Conservation (phyloP, 2,329 filamentous ascomycete species). For the Sporothrix variecibatus region DNA sequence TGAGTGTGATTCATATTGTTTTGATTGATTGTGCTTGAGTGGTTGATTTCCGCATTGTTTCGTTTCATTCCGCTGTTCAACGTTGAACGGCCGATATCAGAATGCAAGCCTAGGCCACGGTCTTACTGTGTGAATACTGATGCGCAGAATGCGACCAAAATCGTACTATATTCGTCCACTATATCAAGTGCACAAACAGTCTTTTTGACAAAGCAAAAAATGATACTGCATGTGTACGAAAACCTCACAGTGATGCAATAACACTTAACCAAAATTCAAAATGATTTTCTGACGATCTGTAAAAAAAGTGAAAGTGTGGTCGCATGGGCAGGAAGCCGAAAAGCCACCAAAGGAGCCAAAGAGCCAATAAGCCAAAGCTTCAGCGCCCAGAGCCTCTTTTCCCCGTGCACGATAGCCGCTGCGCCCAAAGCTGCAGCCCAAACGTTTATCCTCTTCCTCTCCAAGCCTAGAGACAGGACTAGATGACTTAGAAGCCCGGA, state of each 20-base stretch:
- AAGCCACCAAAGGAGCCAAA: not conserved
- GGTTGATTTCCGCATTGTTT: not conserved
- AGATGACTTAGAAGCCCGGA: not conserved
- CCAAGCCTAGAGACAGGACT: not conserved
- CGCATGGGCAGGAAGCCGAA: not conserved
- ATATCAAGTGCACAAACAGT: not conserved
- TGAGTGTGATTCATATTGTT: not conserved
- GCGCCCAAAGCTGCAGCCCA: not conserved
- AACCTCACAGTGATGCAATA: not conserved
- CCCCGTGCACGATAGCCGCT: not conserved
- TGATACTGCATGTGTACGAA: not conserved
- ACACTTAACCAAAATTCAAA: not conserved
- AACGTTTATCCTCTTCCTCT: not conserved
- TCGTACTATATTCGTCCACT: slow-evolving; percentile 3
- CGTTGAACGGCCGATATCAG: not conserved
- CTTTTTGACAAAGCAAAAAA: not conserved
- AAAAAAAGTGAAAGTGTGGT: not conserved
- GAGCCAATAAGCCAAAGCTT: slow-evolving; percentile 1
- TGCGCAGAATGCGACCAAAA: not conserved
- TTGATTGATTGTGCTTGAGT: not conserved
- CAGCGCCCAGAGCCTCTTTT: not conserved
- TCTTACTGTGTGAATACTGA: not conserved
- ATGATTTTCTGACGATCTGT: slow-evolving; percentile 1
- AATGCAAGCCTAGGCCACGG: not conserved
- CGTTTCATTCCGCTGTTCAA: not conserved